A percentile compares a stretch with the other conserved stretches of the same genome.
Conservation (phyloP, 2,329 filamentous ascomycete genomes). For the Tolypocladium sp. region DNA sequence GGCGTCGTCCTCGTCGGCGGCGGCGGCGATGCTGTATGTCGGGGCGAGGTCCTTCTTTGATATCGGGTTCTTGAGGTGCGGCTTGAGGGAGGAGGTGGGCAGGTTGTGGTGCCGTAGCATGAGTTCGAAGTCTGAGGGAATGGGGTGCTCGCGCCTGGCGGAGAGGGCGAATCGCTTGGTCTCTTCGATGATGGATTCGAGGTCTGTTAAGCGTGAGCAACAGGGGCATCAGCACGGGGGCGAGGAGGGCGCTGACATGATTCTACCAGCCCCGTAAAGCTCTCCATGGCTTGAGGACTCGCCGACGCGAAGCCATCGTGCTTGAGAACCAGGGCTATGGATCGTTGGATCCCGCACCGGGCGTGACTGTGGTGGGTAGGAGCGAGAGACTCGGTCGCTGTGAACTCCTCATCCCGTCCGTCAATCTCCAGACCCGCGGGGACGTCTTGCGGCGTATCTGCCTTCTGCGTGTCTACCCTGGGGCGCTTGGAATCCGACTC, state of each 20-base stretch:
- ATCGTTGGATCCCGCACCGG: conserved; percentile 36
- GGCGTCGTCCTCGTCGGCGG: conserved; percentile 28
- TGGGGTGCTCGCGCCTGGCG: conserved; percentile 42
- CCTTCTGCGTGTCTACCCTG: conserved; percentile 4
- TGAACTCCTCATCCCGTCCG: too few relatives aligned
- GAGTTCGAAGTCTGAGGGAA: conserved; percentile 49
- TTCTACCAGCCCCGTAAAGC: conserved; percentile 46
- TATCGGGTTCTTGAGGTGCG: conserved; percentile 47
- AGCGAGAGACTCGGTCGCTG: conserved; percentile 7
- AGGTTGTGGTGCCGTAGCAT: conserved; percentile 43
- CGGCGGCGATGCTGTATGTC: conserved; percentile 26
- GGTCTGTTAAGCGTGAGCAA: conserved; percentile 28
- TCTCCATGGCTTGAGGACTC: conserved; percentile 47
- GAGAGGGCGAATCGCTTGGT: conserved; percentile 36
- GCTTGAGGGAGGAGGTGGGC: conserved; percentile 39
- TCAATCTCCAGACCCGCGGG: not conserved
- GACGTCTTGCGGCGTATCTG: not conserved
- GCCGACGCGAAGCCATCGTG: conserved; percentile 51
- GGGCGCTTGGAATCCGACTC: conserved; percentile 20
- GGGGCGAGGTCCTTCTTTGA: conserved; percentile 27
- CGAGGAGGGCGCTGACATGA: conserved; percentile 34
- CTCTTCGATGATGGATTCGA: conserved; percentile 38
- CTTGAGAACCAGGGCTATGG: conserved; percentile 44
- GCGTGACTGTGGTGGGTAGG: conserved; percentile 23
- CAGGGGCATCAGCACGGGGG: not conserved